A percentile compares a stretch with the other conserved stretches of the same genome.
Evolutionary conservation across 805 yeast species (phyloP).

Genomic region (Vanderwaltozyma tropicalis): DNA sequence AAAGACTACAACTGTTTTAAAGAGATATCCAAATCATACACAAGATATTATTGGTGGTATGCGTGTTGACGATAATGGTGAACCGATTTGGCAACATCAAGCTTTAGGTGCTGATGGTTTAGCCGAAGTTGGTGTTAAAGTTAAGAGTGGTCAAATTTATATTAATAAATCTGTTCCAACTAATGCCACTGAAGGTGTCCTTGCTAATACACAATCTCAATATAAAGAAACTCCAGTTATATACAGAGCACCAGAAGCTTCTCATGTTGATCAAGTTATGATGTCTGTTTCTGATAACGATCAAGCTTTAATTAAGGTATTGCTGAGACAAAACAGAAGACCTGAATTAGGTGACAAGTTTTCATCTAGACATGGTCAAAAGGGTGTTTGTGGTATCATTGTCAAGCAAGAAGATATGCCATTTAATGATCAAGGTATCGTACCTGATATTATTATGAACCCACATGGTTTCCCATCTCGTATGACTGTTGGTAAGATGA

Average conservation of each 20-base stretch:
- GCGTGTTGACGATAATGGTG: slow-evolving; percentile 72
- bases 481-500: slow-evolving; percentile 99
- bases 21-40: slow-evolving; percentile 88
- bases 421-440: slow-evolving; percentile 81
- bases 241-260: slow-evolving; percentile 91
- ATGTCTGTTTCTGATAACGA: slow-evolving; percentile 93
- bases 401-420: slow-evolving; percentile 97
- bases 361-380: slow-evolving; percentile 95
- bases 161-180: slow-evolving; percentile 89
- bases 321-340: slow-evolving; percentile 88
- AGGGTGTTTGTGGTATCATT: slow-evolving; percentile 98
- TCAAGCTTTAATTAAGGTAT: slow-evolving; percentile 85
- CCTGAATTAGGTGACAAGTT: slow-evolving; percentile 97
- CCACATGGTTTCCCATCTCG: slow-evolving; percentile 99
- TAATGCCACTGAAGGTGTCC: slow-evolving; percentile 55
- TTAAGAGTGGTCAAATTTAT: slow-evolving; percentile 88
- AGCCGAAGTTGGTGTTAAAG: slow-evolving; percentile 88
- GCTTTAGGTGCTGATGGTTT: slow-evolving; percentile 90
- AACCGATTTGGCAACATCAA: slow-evolving; percentile 77
- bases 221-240: slow-evolving; percentile 86
- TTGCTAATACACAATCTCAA: slow-evolving; percentile 32
- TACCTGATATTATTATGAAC: slow-evolving; percentile 95
- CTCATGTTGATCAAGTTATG: slow-evolving; percentile 95
- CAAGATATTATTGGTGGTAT: slow-evolving; percentile 86
- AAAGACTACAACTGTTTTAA: slow-evolving; percentile 80